A percentile compares a stretch with the other conserved stretches of the same genome.
phyloP scores from a whole-genome alignment of 2,329 filamentous ascomycete genomes.

The Waltergamsia citrina region DNA sequence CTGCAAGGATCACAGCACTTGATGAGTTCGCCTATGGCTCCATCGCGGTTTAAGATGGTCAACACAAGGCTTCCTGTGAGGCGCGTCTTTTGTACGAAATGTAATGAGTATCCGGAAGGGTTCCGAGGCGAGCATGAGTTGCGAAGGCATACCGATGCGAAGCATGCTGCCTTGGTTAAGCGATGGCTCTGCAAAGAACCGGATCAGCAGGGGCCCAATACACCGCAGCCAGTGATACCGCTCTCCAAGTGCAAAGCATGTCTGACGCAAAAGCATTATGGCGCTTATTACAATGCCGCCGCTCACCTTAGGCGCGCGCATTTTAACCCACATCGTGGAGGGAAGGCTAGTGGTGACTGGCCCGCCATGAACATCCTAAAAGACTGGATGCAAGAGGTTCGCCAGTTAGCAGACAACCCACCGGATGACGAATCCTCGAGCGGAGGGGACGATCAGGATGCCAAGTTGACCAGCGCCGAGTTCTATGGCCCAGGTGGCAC shows the following conservation, averaged over 20 bases:
- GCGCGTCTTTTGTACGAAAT: constrained; percentile 69
- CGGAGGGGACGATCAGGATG: constrained; percentile 38
- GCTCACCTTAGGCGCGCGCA: constrained; percentile 48
- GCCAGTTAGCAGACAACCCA: constrained; percentile 35
- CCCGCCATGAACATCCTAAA: constrained; percentile 47
- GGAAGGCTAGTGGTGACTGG: constrained; percentile 50
- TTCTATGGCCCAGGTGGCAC: constrained; percentile 3
- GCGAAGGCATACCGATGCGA: constrained; percentile 54
- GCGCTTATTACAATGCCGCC: constrained; percentile 50
- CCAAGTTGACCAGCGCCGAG: constrained; percentile 11
- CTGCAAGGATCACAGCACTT: constrained; percentile 25
- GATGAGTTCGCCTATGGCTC: constrained; percentile 31
- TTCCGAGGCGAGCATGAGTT: constrained; percentile 89
- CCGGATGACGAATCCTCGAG: constrained; percentile 34
- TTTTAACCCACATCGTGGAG: constrained; percentile 45
- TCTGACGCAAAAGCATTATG: constrained; percentile 45
- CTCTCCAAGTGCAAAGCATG: constrained; percentile 48
- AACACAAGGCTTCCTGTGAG: constrained; percentile 50
- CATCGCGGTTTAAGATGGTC: constrained; percentile 23
- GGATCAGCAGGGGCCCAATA: constrained; percentile 21
- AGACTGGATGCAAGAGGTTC: constrained; percentile 52
- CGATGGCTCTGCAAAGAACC: constrained; percentile 48
- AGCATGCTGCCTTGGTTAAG: constrained; percentile 44
- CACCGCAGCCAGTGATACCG: constrained; percentile 38
- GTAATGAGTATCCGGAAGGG: constrained; percentile 73